These are phyloP conservation scores for Lipomyces yarrowii DNA, from an alignment of 1,139 yeast genomes.

Conservation along the genomic window DNA sequence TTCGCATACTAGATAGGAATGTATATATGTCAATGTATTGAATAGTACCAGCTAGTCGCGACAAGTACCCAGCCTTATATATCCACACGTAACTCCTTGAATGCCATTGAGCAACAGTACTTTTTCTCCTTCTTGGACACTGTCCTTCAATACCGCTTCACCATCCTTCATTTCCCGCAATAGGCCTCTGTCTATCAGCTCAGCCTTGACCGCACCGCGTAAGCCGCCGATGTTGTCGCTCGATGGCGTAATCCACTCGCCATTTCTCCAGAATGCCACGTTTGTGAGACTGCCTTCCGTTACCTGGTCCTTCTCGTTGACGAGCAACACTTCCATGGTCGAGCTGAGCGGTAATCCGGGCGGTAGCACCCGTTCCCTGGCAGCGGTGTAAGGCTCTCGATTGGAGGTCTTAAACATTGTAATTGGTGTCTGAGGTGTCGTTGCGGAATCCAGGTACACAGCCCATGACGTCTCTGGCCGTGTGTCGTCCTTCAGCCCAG, in stretches of 20 bases:
- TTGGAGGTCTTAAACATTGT: constrained; percentile 88
- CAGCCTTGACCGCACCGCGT: constrained; percentile 79
- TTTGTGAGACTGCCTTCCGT: constrained; percentile 89
- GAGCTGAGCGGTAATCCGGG: constrained; percentile 44
- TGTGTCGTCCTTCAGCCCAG: constrained; percentile 22
- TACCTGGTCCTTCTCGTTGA: constrained; percentile 60
- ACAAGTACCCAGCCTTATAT: constrained; percentile 38
- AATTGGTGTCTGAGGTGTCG: constrained; percentile 66
- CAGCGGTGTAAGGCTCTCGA: constrained; percentile 62
- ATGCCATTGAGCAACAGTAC: constrained; percentile 79
- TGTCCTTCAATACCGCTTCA: constrained; percentile 55
- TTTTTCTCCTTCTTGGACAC: constrained; percentile 62
- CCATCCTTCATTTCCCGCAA: constrained; percentile 39
- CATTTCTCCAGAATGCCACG: constrained; percentile 62
- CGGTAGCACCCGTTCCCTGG: constrained; percentile 53
- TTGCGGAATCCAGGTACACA: constrained; percentile 61
- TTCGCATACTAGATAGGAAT: neutral
- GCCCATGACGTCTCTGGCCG: constrained; percentile 28
- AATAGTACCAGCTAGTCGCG: neutral
- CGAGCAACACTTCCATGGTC: constrained; percentile 70
- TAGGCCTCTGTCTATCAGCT: constrained; percentile 56
- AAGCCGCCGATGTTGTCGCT: constrained; percentile 71
- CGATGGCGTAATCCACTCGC: constrained; percentile 78
- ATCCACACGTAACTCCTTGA: constrained; percentile 75
- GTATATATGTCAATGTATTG: neutral